Percentiles rank a stretch among this genome's conserved stretches.
Conservation (phyloP, 2,329 filamentous ascomycete species). For the Lasiodiplodia citricola region DNA sequence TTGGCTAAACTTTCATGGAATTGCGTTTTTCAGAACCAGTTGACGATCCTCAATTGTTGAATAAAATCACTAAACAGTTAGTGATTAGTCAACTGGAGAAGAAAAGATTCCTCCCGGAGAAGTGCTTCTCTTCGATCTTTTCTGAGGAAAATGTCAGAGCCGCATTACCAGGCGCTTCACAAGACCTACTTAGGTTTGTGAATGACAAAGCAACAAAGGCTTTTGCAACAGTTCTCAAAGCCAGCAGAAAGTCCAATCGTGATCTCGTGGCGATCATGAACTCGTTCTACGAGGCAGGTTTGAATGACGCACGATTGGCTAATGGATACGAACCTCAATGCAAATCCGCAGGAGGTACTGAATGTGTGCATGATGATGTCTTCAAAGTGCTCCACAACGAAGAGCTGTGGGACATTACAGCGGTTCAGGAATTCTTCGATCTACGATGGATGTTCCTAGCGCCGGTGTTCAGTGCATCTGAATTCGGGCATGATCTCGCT, state of each 20-base stretch:
- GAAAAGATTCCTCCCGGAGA: background rate
- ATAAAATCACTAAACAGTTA: background rate
- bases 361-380: background rate
- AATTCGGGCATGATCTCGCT: background rate
- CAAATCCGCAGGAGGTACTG: background rate
- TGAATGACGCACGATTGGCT: background rate
- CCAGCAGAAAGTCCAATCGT: background rate
- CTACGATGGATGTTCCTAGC: background rate
- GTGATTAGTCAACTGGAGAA: background rate
- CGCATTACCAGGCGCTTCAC: background rate
- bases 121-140: background rate
- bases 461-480: background rate
- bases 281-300: accelerated
- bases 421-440: background rate
- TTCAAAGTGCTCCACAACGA: background rate
- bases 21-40: too few species aligned
- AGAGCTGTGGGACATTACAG: background rate
- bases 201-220: background rate
- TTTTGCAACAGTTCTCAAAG: background rate
- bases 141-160: background rate
- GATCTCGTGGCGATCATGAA: background rate
- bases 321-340: background rate
- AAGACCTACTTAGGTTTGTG: background rate
- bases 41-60: background rate
- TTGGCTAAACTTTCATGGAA: too few species aligned